phyloP scores from a whole-genome alignment of 2,329 filamentous ascomycete species.

The Epichloe gansuensis region DNA sequence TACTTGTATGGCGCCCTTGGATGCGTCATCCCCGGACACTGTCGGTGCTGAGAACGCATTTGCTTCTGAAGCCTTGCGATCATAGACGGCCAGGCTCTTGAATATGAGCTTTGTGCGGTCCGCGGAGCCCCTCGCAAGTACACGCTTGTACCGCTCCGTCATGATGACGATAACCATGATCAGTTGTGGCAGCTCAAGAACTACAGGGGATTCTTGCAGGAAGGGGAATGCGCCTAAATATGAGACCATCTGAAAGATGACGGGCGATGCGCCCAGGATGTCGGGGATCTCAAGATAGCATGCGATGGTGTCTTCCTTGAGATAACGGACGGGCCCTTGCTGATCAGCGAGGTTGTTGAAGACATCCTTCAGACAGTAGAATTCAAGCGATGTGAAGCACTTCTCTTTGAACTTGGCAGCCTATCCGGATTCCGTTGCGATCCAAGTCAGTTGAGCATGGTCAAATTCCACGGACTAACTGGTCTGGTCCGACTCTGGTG shows the following conservation, averaged over 20 bases:
- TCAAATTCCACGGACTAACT: no score
- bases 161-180: constrained; percentile 62
- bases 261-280: constrained; percentile 50
- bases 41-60: constrained; percentile 4
- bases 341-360: constrained; percentile 58
- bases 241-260: constrained; percentile 60
- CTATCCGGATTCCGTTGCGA: constrained; percentile 21
- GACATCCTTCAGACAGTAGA: constrained; percentile 63
- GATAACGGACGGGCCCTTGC: constrained; percentile 48
- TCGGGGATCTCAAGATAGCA: constrained; percentile 65
- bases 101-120: constrained; percentile 56
- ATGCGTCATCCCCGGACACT: neutral
- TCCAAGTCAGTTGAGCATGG: neutral
- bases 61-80: constrained; percentile 38
- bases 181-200: constrained; percentile 57
- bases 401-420: constrained; percentile 53
- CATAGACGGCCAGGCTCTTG: constrained; percentile 59
- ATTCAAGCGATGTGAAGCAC: constrained; percentile 59
- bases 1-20: constrained; percentile 6
- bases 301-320: constrained; percentile 56
- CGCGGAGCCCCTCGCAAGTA: constrained; percentile 44
- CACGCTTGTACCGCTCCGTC: constrained; percentile 55
- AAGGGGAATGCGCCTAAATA: constrained; percentile 66
- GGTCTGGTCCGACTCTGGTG: no score
- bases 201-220: constrained; percentile 54